Evolutionary conservation across 2,329 filamentous ascomycete genomes (phyloP), one percentile per base, ranked within the genome.

Genomic region (Capronia epimyces): DNA sequence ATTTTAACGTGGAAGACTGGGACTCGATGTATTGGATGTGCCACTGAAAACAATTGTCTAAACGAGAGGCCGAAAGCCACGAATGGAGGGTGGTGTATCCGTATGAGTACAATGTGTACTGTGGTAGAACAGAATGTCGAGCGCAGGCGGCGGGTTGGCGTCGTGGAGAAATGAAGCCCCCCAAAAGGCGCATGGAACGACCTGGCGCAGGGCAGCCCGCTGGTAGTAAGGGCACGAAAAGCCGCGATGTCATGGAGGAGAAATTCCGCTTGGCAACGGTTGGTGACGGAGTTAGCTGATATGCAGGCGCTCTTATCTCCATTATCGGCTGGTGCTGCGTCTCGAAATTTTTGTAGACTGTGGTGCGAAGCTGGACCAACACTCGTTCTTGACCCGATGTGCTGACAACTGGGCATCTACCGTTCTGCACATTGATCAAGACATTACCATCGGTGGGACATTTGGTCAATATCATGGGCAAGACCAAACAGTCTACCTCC

Each of bases 401-500:
- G n/a, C n/a, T n/a, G n/a, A n/a, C n/a, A n/a, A n/a, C n/a, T n/a
- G n/a, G n/a, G n/a, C n/a, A n/a, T n/a, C n/a, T n/a, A n/a, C n/a
- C n/a, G n/a, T n/a, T n/a, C n/a, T n/a, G n/a, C n/a, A n/a, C n/a
- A n/a, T n/a, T n/a, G n/a, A n/a, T n/a, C n/a, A n/a, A n/a, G n/a
- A n/a, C n/a, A n/a, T n/a, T n/a, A n/a, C n/a, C n/a, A n/a, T n/a
- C n/a, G n/a, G n/a, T n/a, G n/a, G n/a, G n/a, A n/a, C n/a, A n/a
- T n/a, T n/a, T n/a, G n/a, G n/a, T n/a, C n/a, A n/a, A n/a, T n/a
- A 43, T 15, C 37, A 56, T 56, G 54, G 45, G 32, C 31, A 56
- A 53, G 31, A 51, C 47, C 9, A 48, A 53, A 32, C 40, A 49
- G 25, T 3, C 20, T n/a, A 49, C 48, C n/a, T 39, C 40, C 16